Percentiles rank a stretch among this genome's conserved stretches.
phyloP scores from a whole-genome alignment of 495 filamentous ascomycete species.

The Xylaria curta region DNA sequence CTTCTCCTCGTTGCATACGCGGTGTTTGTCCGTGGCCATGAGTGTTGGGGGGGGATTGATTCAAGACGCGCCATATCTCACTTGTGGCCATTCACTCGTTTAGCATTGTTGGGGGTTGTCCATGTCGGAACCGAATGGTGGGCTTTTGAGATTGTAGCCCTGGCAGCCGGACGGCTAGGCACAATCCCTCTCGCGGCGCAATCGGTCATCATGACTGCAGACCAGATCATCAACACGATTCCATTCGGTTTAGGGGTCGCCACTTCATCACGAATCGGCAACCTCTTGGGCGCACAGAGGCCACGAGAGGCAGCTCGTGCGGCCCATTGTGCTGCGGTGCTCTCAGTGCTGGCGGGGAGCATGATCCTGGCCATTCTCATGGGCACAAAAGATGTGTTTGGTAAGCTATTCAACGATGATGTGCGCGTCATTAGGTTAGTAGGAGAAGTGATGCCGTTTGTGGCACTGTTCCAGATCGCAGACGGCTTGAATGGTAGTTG shows the following conservation, averaged over 20 bases:
- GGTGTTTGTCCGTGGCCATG: slow-evolving; percentile 71
- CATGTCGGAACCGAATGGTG: slow-evolving; percentile 96
- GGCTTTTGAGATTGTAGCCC: slow-evolving; percentile 95
- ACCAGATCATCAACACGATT: slow-evolving; percentile 91
- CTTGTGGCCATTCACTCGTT: slow-evolving; percentile 73
- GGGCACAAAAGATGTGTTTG: slow-evolving; percentile 76
- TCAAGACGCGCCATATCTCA: slow-evolving; percentile 65
- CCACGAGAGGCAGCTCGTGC: slow-evolving; percentile 72
- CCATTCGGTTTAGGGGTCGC: slow-evolving; percentile 92
- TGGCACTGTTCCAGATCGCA: slow-evolving; percentile 94
- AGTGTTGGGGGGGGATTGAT: slow-evolving; percentile 86
- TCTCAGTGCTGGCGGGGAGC: slow-evolving; percentile 72
- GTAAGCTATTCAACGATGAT: slow-evolving; percentile 85
- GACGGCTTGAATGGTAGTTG: slow-evolving; percentile 88
- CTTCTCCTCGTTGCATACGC: slow-evolving; percentile 77
- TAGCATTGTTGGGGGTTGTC: slow-evolving; percentile 80
- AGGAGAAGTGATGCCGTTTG: slow-evolving; percentile 82
- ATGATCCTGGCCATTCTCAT: slow-evolving; percentile 76
- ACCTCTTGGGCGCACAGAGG: slow-evolving; percentile 76
- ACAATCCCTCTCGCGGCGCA: slow-evolving; percentile 86
- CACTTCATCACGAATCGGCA: slow-evolving; percentile 79
- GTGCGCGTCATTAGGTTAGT: slow-evolving; percentile 74
- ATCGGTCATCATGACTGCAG: slow-evolving; percentile 92
- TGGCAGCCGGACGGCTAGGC: slow-evolving; percentile 83
- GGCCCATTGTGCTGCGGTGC: slow-evolving; percentile 77